Evolutionary conservation across 1,284 basidiomycete genomes (phyloP), one percentile per base, ranked within the genome.

Genomic region (Farysia itapuensis): DNA sequence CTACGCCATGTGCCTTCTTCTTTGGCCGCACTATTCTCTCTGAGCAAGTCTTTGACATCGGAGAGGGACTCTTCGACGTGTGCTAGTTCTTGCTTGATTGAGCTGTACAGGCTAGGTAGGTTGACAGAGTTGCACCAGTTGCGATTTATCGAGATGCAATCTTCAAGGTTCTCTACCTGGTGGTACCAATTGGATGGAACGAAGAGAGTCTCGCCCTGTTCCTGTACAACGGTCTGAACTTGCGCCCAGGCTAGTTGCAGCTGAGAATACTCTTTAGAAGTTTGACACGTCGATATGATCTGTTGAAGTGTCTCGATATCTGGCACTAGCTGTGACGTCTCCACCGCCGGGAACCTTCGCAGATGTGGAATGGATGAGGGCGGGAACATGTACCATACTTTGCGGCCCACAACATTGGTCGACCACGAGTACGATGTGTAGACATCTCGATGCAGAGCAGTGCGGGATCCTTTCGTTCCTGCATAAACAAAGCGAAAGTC

Each of bases 401-500:
- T 84, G 6, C 78, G 64, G 0, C 83, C 83, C 14, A 79, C 75
- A 5, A 83, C 66, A 60, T 84, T 83, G 3, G 81, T 81, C 5
- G 80, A 81, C 81, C 82, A 83, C 14, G 81, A 82, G 64, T 83
- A 83, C 12, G 80, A 81, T 4, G 77, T 79, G 67, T 83, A 73
- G 57, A 45, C 70, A 29, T 75, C 73, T 15, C 68, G 48, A 34
- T 74, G 72, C 0, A 75, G 50, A 4, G 47, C 39, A 1, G 72
- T 73, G 5, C 26, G 32, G 0, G 65, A 64, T 0, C 61, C 58
- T 1, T 14, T 8, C 1, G 57, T 61, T 0, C 72, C 73, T 2
- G 69, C 70, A 36, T 74, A 72, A 37, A 64, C 68, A 50, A 74
- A 74, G 13, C 72, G 58, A 29, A 84, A 82, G 59, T 84, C 83